A percentile compares a stretch with the other conserved stretches of the same genome.
Conservation (phyloP, 345 rosid species). For the Corymbia maculata region DNA sequence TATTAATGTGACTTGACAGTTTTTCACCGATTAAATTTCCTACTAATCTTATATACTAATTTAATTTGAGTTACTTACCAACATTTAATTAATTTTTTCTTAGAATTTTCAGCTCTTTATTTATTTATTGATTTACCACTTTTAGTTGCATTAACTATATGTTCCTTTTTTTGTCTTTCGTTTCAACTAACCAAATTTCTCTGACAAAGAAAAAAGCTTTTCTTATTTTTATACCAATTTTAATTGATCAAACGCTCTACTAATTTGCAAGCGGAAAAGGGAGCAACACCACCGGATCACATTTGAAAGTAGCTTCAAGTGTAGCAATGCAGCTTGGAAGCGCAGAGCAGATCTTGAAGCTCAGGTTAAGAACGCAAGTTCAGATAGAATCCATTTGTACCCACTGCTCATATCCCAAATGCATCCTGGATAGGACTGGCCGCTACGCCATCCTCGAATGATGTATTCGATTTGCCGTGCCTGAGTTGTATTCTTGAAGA, state of each 20-base stretch:
- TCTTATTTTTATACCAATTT: background rate
- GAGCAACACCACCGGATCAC: constrained; percentile 50
- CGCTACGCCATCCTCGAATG: background rate
- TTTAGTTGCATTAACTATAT: background rate
- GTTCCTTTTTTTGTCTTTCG: background rate
- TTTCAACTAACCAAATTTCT: background rate
- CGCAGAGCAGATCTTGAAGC: constrained; percentile 30
- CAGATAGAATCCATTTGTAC: constrained; percentile 6
- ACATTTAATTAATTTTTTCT: fast-evolving
- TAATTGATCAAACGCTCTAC: background rate
- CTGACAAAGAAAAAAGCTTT: background rate
- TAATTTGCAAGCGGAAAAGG: constrained; percentile 17
- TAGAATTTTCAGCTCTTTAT: background rate
- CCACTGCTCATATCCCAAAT: background rate
- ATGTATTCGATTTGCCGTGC: background rate
- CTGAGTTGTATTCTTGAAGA: background rate
- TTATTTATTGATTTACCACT: background rate
- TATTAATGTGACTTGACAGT: background rate
- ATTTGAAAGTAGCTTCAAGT: constrained; percentile 69
- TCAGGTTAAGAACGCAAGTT: constrained; percentile 40
- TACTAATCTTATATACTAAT: no score
- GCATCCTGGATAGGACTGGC: background rate
- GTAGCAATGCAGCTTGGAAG: constrained; percentile 59
- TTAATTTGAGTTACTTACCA: background rate
- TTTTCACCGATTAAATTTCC: background rate